phyloP scores from a whole-genome alignment of 2,329 filamentous ascomycete species.

The Diaporthe sp. region DNA sequence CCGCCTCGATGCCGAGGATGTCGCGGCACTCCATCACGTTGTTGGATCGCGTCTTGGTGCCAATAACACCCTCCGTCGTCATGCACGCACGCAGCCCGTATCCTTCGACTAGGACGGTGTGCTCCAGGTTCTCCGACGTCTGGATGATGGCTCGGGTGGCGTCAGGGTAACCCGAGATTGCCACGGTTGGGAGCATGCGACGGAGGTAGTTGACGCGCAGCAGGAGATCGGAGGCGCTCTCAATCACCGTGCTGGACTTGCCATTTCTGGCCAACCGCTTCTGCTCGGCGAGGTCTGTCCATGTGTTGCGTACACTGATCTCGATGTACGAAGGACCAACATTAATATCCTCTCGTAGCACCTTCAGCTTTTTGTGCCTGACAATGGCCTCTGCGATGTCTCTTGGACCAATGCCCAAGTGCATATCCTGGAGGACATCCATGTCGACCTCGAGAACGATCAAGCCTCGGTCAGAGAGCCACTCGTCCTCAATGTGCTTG shows the following conservation, averaged over 20 bases:
- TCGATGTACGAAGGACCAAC: slow-evolving; percentile 76
- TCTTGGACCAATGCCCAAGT: slow-evolving; percentile 80
- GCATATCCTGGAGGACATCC: slow-evolving; percentile 82
- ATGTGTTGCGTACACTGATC: slow-evolving; percentile 75
- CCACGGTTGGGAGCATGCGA: slow-evolving; percentile 83
- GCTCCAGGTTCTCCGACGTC: slow-evolving; percentile 77
- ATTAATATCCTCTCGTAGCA: slow-evolving; percentile 75
- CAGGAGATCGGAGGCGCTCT: slow-evolving; percentile 75
- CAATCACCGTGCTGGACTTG: slow-evolving; percentile 58
- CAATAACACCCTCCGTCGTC: slow-evolving; percentile 92
- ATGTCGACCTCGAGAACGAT: slow-evolving; percentile 87
- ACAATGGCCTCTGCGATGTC: slow-evolving; percentile 85
- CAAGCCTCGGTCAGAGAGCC: slow-evolving; percentile 82
- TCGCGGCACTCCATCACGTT: slow-evolving; percentile 90
- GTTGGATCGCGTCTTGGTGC: slow-evolving; percentile 82
- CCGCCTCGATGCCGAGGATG: slow-evolving; percentile 95
- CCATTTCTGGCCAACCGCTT: slow-evolving; percentile 61
- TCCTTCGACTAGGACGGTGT: slow-evolving; percentile 90
- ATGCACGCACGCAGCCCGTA: slow-evolving; percentile 93
- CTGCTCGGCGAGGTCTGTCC: slow-evolving; percentile 61
- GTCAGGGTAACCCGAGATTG: slow-evolving; percentile 90
- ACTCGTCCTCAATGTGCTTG: slow-evolving; percentile 87
- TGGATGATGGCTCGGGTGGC: slow-evolving; percentile 91
- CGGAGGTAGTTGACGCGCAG: slow-evolving; percentile 88
- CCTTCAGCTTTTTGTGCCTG: slow-evolving; percentile 85